Base-by-base conservation (phyloP, 2,329 filamentous ascomycete genomes). In the Kalmusia sp. region DNA sequence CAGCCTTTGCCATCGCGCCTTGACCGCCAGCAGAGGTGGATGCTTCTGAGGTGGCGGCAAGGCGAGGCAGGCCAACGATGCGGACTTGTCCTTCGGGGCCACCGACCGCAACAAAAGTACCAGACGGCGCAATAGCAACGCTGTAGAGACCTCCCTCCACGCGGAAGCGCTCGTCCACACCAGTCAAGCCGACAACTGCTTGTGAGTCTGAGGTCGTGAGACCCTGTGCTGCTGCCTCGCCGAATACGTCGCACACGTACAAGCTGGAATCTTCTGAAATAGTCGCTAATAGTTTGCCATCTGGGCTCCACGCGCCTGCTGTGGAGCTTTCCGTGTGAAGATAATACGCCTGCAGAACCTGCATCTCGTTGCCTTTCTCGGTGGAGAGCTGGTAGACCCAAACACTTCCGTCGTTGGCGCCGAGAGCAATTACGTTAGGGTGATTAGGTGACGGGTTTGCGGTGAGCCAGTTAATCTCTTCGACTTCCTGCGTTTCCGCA, bases 201-300 rank as follows among this genome's bases (percentile, higher is more conserved):
- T 87, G 85, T 12, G 82, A 79, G 21, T 83, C 80, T 2, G 80
- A 80, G 21, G 82, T 79, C 2, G 80, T 79, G 12, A 88, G 72
- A 3, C 85, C 86, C 7, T 84, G 84, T 0, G 83, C 88, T 3
- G 88, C 87, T 1, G 90, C 91, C 19, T 87, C 84, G 43, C 91
- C 91, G 77, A 92, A 96, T 12, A 93, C 89, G 69, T 98, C 95
- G 86, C 92, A 97, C 21, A 96, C 93, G 73, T 93, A 93, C 53
- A 99, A 82, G 63, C 88, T 93, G 52, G 87, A 84, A 74, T 98
- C 93, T 71, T 98, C 93, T 37, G 88, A 88, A 4, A 98, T 91
- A 0, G 93, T 97, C 6, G 90, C 91, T 1, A 99, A 83, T 14
- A 98, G 79, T 25, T 87, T 87, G 46, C 95, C 95, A 72, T 97